These are phyloP conservation scores for Crepidotus sp. DNA, from an alignment of 1,284 basidiomycete genomes.

Conservation along the genomic window DNA sequence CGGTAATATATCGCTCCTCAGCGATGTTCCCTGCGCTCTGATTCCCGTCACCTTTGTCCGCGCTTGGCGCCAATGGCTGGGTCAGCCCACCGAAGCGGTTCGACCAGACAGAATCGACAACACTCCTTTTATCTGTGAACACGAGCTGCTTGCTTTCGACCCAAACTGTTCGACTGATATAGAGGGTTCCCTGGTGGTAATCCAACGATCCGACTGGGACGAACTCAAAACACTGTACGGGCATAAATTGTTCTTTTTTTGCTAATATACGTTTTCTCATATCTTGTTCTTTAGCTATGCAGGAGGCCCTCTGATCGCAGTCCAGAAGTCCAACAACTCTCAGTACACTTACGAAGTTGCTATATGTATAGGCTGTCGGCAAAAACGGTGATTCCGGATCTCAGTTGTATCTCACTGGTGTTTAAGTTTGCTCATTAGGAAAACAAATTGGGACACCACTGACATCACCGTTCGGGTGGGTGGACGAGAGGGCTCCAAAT, in stretches of 20 bases:
- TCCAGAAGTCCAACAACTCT: slow-evolving; percentile 36
- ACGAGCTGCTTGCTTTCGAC: slow-evolving; percentile 56
- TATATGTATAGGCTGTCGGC: slow-evolving; percentile 55
- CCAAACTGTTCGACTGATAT: slow-evolving; percentile 51
- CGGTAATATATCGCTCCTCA: slow-evolving; percentile 35
- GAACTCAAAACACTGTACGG: slow-evolving; percentile 46
- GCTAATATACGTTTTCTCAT: slow-evolving; percentile 9
- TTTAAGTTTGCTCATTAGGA: slow-evolving; percentile 28
- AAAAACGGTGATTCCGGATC: slow-evolving; percentile 37
- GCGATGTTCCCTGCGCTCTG: slow-evolving; percentile 45
- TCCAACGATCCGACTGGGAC: slow-evolving; percentile 58
- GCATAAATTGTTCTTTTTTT: slow-evolving; percentile 6
- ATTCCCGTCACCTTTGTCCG: slow-evolving; percentile 54
- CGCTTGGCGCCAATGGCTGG: slow-evolving; percentile 60
- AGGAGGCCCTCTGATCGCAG: slow-evolving; percentile 45
- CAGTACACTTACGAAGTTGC: slow-evolving; percentile 40
- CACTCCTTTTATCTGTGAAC: slow-evolving; percentile 54
- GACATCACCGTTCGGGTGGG: slow-evolving; percentile 40
- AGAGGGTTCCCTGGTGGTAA: slow-evolving; percentile 43
- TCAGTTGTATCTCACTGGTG: slow-evolving; percentile 14
- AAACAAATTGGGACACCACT: slow-evolving; percentile 41
- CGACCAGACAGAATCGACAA: slow-evolving; percentile 61
- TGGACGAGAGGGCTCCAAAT: neutral
- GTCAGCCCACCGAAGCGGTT: slow-evolving; percentile 42
- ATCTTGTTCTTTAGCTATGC: slow-evolving; percentile 40